Percentiles rank a stretch among this genome's conserved stretches.
Evolutionary conservation across 495 filamentous ascomycete species (phyloP).

Genomic region (Tuber aestivum): DNA sequence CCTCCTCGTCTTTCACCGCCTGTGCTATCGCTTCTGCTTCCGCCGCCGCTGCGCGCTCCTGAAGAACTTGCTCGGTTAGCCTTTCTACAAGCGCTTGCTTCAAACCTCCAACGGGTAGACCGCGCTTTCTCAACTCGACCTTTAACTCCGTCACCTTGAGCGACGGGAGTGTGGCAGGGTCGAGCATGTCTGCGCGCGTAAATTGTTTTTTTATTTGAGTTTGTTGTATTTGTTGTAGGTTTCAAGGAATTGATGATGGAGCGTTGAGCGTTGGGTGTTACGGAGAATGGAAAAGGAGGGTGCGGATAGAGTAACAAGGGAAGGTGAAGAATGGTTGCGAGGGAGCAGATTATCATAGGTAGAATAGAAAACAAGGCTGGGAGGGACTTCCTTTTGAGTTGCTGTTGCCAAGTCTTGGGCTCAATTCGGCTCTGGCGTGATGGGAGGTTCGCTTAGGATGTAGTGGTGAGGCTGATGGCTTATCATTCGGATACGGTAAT

Average conservation of each 20-base stretch:
- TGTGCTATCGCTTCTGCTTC: conserved; percentile 11
- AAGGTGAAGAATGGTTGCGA: not conserved
- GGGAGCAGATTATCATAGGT: no score
- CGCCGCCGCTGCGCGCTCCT: conserved; percentile 42
- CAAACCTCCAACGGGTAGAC: conserved; percentile 52
- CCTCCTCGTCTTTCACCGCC: conserved; percentile 30
- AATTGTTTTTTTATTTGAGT: conserved; percentile 7
- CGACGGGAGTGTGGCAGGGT: conserved; percentile 48
- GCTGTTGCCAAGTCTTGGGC: not conserved
- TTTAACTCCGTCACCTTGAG: conserved; percentile 58
- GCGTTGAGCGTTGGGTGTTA: not conserved
- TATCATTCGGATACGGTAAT: not conserved
- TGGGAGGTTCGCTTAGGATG: not conserved
- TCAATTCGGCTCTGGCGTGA: not conserved
- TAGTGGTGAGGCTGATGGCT: not conserved
- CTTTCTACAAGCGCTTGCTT: conserved; percentile 56
- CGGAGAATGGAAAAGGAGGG: not conserved
- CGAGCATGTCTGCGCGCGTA: conserved; percentile 48
- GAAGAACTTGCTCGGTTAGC: conserved; percentile 41
- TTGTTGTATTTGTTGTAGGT: not conserved
- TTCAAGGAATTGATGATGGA: not conserved
- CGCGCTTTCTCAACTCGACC: conserved; percentile 54
- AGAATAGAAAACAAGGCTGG: conserved; percentile 18
- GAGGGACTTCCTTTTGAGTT: conserved; percentile 6
- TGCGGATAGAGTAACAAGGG: not conserved